phyloP scores from a whole-genome alignment of 352 stramenopile species.

The Phytophthora fragariaefolia region DNA sequence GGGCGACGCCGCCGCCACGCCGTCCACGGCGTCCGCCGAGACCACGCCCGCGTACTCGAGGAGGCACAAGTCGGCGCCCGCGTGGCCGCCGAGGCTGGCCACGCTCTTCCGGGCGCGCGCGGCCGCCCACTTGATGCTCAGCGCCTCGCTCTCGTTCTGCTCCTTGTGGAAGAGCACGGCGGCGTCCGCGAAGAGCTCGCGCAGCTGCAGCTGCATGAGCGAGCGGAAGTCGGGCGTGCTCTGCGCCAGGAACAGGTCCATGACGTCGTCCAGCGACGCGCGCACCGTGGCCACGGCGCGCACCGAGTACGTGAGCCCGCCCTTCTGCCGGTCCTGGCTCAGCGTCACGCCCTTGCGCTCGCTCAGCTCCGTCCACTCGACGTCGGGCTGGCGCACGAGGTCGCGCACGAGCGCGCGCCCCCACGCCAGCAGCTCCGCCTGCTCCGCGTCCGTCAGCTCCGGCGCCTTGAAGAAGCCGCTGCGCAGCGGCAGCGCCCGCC shows the following conservation, averaged over 20 bases:
- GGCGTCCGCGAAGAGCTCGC: slow-evolving; percentile 74
- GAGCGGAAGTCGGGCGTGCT: slow-evolving; percentile 69
- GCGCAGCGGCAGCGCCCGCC: slow-evolving; percentile 78
- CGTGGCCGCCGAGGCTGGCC: slow-evolving; percentile 49
- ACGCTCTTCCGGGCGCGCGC: slow-evolving; percentile 72
- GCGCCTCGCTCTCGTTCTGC: slow-evolving; percentile 76
- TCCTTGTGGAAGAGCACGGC: slow-evolving; percentile 79
- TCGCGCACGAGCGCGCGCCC: slow-evolving; percentile 74
- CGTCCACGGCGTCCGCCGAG: slow-evolving; percentile 58
- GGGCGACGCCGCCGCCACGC: too few species aligned
- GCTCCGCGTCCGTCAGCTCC: slow-evolving; percentile 64
- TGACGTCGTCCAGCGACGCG: slow-evolving; percentile 74
- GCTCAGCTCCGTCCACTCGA: slow-evolving; percentile 79
- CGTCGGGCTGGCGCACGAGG: slow-evolving; percentile 66
- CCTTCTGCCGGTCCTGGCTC: slow-evolving; percentile 82
- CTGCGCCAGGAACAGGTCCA: slow-evolving; percentile 76
- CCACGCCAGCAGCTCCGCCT: slow-evolving; percentile 77
- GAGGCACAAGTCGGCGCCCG: slow-evolving; percentile 73
- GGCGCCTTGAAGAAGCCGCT: slow-evolving; percentile 79
- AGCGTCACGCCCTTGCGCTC: slow-evolving; percentile 79
- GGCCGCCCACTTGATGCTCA: slow-evolving; percentile 85
- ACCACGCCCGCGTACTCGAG: slow-evolving; percentile 81
- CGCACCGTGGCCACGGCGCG: slow-evolving; percentile 61
- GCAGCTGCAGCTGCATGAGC: slow-evolving; percentile 78
- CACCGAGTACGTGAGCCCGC: slow-evolving; percentile 83